Percentiles rank a stretch among this genome's conserved stretches.
Conservation (phyloP, 805 yeast species). For the Pichia californica region DNA sequence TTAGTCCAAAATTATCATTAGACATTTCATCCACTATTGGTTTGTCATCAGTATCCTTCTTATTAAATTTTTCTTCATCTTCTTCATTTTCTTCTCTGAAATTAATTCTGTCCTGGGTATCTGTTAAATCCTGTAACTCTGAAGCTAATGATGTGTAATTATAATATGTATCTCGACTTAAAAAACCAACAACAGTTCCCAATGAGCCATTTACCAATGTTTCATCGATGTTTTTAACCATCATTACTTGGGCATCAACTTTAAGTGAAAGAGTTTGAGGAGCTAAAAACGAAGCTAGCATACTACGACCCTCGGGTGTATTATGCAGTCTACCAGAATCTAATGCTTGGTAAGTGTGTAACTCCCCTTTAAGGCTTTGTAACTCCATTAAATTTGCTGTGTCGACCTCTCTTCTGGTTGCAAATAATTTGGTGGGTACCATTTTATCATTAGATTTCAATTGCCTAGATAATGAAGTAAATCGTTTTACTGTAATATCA, state of each 20-base stretch:
- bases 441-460: conserved; percentile 49
- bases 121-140: conserved; percentile 17
- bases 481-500: conserved; percentile 40
- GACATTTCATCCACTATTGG: too few species aligned
- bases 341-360: conserved; percentile 38
- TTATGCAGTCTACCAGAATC: conserved; percentile 49
- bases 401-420: conserved; percentile 70
- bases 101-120: conserved; percentile 7
- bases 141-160: conserved; percentile 9
- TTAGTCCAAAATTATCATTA: background rate
- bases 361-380: conserved; percentile 37
- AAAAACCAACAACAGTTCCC: conserved; percentile 49
- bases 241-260: conserved; percentile 76
- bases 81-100: background rate
- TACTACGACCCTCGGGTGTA: conserved; percentile 34
- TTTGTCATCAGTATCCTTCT: conserved; percentile 9
- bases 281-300: conserved; percentile 56
- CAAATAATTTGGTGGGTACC: conserved; percentile 67
- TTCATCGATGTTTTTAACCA: conserved; percentile 68
- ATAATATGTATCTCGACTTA: conserved; percentile 43
- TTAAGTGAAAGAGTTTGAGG: conserved; percentile 52
- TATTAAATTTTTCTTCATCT: background rate
- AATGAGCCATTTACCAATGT: conserved; percentile 71
- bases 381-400: conserved; percentile 52
- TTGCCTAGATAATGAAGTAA: conserved; percentile 45